Conservation (phyloP, 169 alveolate species). For the Eimeria acervulina region DNA sequence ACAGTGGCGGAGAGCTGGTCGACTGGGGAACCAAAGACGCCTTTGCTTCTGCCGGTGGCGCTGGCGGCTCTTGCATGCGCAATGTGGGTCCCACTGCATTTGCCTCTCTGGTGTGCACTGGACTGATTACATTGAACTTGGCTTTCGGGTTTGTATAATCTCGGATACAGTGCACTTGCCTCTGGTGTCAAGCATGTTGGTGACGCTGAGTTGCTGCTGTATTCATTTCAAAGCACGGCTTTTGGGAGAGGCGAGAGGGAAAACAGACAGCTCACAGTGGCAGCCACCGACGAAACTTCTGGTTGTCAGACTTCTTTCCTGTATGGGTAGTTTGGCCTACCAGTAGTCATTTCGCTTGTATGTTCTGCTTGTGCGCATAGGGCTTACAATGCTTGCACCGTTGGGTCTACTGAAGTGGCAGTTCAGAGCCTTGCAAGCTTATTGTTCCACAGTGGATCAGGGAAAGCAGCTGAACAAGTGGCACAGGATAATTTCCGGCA, state of each 20-base stretch:
- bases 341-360: neutral
- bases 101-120: neutral
- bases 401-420: conserved; percentile 43
- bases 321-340: neutral
- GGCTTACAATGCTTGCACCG: conserved; percentile 28
- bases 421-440: conserved; percentile 43
- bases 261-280: neutral
- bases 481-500: conserved; percentile 1
- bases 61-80: conserved; percentile 42
- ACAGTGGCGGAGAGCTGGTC: neutral
- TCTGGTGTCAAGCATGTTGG: no score
- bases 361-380: conserved; percentile 1
- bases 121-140: neutral
- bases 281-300: neutral
- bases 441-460: neutral
- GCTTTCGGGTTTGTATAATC: no score
- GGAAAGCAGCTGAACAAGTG: neutral
- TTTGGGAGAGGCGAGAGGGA: neutral
- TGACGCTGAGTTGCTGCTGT: neutral
- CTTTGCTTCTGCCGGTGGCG: conserved; percentile 43
- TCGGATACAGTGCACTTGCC: no score
- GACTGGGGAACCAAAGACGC: neutral
- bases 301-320: neutral
- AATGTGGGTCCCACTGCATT: neutral
- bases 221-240: neutral